Evolutionary conservation across 2,329 filamentous ascomycete species (phyloP).

Genomic region (Fusarium luffae): DNA sequence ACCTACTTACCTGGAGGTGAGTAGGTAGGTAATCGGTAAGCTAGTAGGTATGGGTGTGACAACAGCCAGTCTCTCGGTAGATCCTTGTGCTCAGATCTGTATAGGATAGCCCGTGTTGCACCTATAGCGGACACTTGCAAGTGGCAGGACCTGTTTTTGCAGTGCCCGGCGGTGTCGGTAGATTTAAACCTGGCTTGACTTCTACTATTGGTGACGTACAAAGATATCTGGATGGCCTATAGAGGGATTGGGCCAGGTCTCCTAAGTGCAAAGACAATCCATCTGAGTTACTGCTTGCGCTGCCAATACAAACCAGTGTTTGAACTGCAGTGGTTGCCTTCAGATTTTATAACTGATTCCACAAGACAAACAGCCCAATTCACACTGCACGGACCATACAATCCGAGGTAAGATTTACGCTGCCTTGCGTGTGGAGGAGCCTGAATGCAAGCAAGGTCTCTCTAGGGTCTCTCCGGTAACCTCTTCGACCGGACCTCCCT

Average conservation of each 20-base stretch:
- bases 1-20: no score
- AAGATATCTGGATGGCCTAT: background rate
- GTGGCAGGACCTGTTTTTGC: background rate
- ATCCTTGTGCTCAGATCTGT: background rate
- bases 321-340: background rate
- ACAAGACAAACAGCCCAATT: background rate
- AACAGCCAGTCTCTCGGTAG: background rate
- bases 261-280: background rate
- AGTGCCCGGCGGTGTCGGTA: background rate
- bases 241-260: background rate
- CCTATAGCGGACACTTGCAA: background rate
- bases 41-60: no score
- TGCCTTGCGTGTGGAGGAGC: background rate
- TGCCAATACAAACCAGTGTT: background rate
- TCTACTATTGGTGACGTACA: background rate
- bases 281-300: background rate
- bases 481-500: background rate
- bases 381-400: slow-evolving; percentile 1
- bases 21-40: no score
- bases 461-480: background rate
- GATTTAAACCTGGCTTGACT: background rate
- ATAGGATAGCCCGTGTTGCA: background rate
- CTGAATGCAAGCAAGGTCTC: background rate
- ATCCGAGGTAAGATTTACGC: background rate
- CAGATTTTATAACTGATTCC: background rate